phyloP scores from a whole-genome alignment of 1,284 basidiomycete genomes.

The Moesziomyces globuligerus region DNA sequence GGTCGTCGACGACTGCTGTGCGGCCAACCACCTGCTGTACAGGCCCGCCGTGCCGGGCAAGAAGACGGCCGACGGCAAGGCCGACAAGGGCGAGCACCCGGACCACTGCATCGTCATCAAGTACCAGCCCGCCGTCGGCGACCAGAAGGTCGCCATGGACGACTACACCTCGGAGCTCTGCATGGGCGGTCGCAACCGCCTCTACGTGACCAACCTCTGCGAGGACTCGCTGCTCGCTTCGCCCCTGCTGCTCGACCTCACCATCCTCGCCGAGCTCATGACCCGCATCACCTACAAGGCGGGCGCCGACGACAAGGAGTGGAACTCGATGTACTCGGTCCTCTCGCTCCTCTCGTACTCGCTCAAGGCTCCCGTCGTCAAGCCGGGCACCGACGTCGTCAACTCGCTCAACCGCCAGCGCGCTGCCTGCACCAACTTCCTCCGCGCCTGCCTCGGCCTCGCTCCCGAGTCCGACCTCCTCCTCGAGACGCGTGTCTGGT shows the following conservation, averaged over 20 bases:
- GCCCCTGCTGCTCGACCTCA: conserved; percentile 91
- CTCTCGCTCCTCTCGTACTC: conserved; percentile 63
- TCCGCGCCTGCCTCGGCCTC: conserved; percentile 72
- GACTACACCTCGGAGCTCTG: conserved; percentile 93
- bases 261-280: conserved; percentile 92
- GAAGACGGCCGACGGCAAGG: conserved; percentile 69
- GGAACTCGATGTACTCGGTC: conserved; percentile 65
- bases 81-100: conserved; percentile 86
- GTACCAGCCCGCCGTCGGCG: conserved; percentile 82
- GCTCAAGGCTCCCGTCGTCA: conserved; percentile 95
- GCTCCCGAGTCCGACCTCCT: conserved; percentile 64
- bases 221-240: conserved; percentile 94
- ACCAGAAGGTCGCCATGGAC: conserved; percentile 87
- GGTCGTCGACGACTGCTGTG: conserved; percentile 81
- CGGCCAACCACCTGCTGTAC: conserved; percentile 87
- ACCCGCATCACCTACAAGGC: conserved; percentile 83
- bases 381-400: conserved; percentile 92
- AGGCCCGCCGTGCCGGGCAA: conserved; percentile 73
- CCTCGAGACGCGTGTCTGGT: conserved; percentile 64
- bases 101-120: conserved; percentile 88
- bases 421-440: conserved; percentile 89
- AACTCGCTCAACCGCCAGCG: conserved; percentile 95
- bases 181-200: conserved; percentile 72
- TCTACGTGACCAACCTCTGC: conserved; percentile 54
- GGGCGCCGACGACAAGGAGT: conserved; percentile 48